phyloP scores from a whole-genome alignment of 192 early-diverging fungal species.

The Oehlia diaphana region DNA sequence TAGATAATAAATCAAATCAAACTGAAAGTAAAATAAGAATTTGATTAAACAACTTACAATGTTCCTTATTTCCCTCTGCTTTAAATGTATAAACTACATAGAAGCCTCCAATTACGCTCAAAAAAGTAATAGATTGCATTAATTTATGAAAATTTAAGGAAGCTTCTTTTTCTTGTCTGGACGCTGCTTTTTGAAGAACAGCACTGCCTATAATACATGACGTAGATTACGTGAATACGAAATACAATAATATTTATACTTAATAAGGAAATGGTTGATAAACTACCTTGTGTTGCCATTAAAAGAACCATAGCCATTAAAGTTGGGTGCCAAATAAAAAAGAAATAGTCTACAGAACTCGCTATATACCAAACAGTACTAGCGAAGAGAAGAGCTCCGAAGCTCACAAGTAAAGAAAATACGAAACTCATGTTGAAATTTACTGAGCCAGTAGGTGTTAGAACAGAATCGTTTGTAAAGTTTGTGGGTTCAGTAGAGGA shows the following conservation, averaged over 20 bases:
- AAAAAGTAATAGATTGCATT: constrained; percentile 30
- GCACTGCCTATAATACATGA: constrained; percentile 27
- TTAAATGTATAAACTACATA: constrained; percentile 35
- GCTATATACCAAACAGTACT: constrained; percentile 31
- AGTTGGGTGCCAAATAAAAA: constrained; percentile 39
- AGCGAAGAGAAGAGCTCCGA: constrained; percentile 34
- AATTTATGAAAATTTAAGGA: constrained; percentile 34
- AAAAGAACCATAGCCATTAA: constrained; percentile 33
- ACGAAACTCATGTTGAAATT: constrained; percentile 7
- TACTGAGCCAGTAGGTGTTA: background rate
- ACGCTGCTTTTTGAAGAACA: constrained; percentile 36
- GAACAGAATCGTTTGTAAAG: background rate
- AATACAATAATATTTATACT: background rate
- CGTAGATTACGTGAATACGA: background rate
- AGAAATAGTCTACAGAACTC: constrained; percentile 17
- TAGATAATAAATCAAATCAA: too few species aligned
- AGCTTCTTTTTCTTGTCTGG: constrained; percentile 33
- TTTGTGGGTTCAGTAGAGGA: background rate
- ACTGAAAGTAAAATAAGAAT: background rate
- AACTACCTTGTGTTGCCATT: constrained; percentile 35
- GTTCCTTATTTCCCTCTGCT: constrained; percentile 18
- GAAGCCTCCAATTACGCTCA: constrained; percentile 30
- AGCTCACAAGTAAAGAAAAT: background rate
- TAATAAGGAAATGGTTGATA: background rate
- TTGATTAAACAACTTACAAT: constrained; percentile 24